phyloP scores from a whole-genome alignment of 1,139 yeast genomes.

The Sporopachydermia cereana region DNA sequence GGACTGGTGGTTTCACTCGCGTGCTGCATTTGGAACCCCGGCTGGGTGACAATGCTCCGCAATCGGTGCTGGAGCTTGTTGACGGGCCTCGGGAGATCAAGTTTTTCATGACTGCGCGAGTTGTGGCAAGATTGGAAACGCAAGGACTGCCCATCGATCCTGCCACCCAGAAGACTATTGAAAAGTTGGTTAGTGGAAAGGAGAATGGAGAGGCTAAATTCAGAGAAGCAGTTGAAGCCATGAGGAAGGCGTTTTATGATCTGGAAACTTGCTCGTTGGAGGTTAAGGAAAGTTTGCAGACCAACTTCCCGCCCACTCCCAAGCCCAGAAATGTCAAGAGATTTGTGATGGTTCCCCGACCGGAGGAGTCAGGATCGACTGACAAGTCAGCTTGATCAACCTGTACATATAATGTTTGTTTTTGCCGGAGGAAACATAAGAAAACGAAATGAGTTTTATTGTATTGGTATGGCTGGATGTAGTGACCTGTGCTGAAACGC shows the following conservation, averaged over 20 bases:
- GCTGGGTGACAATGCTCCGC: slow-evolving; percentile 84
- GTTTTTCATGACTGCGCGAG: slow-evolving; percentile 66
- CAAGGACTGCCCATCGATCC: slow-evolving; percentile 54
- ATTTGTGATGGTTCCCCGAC: background rate
- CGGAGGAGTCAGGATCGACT: background rate
- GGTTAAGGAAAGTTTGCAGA: background rate
- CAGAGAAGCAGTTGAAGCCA: slow-evolving; percentile 48
- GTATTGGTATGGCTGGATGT: no score
- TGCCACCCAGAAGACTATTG: slow-evolving; percentile 46
- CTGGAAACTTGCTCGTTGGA: slow-evolving; percentile 1
- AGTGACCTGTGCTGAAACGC: no score
- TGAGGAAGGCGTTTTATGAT: slow-evolving; percentile 46
- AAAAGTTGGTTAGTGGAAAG: slow-evolving; percentile 36
- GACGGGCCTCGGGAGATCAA: slow-evolving; percentile 69
- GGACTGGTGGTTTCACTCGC: slow-evolving; percentile 81
- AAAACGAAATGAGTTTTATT: no score
- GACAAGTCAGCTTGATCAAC: no score
- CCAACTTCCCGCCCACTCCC: background rate
- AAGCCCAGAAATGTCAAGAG: background rate
- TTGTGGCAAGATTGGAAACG: slow-evolving; percentile 66
- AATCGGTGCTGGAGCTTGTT: slow-evolving; percentile 79
- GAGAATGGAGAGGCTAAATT: slow-evolving; percentile 42
- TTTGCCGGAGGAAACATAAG: no score
- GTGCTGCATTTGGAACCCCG: slow-evolving; percentile 77
- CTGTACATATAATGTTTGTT: no score